Percentiles rank a stretch among this genome's conserved stretches.
phyloP scores from a whole-genome alignment of 345 rosid species.

The Psidium friedrichsthalianum region DNA sequence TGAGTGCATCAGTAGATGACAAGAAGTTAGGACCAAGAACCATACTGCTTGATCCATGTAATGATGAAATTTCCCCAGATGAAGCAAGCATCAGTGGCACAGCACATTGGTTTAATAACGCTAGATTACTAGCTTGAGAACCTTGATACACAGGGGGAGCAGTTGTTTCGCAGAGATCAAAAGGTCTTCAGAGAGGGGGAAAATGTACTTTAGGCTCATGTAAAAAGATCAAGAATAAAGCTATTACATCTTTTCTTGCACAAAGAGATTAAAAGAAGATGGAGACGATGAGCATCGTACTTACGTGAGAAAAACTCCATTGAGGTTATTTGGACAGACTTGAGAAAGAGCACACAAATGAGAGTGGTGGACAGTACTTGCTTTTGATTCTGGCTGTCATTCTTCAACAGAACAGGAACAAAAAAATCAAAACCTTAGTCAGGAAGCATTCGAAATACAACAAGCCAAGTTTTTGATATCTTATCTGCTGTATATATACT shows the following conservation, averaged over 20 bases:
- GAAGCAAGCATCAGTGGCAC: conserved; percentile 47
- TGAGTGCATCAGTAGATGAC: conserved; percentile 45
- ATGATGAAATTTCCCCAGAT: conserved; percentile 53
- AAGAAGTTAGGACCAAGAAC: conserved; percentile 44
- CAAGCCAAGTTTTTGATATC: background rate
- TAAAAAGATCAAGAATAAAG: background rate
- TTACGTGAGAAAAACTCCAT: conserved; percentile 70
- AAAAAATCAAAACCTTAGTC: background rate
- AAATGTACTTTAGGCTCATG: background rate
- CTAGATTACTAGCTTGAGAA: conserved; percentile 43
- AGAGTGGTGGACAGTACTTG: conserved; percentile 78
- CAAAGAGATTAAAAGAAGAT: background rate
- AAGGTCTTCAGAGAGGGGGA: conserved; percentile 54
- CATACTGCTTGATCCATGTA: conserved; percentile 51
- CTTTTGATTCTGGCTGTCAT: conserved; percentile 60
- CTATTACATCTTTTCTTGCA: background rate
- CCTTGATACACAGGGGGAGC: conserved; percentile 45
- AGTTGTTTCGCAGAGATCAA: conserved; percentile 71
- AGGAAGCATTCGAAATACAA: background rate
- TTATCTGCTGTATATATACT: background rate
- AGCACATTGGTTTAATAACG: conserved; percentile 54
- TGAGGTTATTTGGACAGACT: conserved; percentile 73
- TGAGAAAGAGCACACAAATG: conserved; percentile 72
- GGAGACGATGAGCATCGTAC: conserved; percentile 4
- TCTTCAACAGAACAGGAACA: conserved; percentile 23